phyloP scores from a whole-genome alignment of 2,329 filamentous ascomycete genomes.

The Zymoseptoria brevis region DNA sequence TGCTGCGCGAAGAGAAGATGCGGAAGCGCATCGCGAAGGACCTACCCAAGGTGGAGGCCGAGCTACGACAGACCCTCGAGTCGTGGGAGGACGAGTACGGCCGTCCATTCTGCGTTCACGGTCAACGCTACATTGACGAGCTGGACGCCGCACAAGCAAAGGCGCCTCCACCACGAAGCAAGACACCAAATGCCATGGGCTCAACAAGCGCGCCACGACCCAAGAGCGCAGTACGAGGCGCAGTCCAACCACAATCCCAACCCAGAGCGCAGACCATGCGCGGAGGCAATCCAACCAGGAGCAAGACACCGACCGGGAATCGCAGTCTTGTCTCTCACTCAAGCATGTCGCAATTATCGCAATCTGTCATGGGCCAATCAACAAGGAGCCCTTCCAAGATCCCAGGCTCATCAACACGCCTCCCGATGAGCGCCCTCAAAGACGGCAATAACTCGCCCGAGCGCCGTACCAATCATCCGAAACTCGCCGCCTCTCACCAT shows the following conservation, averaged over 20 bases:
- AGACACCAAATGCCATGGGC: constrained; percentile 52
- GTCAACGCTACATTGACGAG: constrained; percentile 80
- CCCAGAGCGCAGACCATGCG: constrained; percentile 34
- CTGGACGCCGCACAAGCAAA: constrained; percentile 58
- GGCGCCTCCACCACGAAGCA: constrained; percentile 48
- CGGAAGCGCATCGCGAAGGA: constrained; percentile 95
- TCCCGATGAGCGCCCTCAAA: constrained; percentile 60
- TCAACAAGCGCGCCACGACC: constrained; percentile 21
- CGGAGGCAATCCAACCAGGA: constrained; percentile 34
- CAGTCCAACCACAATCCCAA: constrained; percentile 11
- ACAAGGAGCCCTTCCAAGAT: constrained; percentile 56
- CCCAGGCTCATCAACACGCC: constrained; percentile 47
- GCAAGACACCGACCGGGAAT: constrained; percentile 38
- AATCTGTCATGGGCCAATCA: constrained; percentile 27
- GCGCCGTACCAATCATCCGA: constrained; percentile 41
- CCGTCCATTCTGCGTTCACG: constrained; percentile 84
- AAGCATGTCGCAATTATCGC: constrained; percentile 21
- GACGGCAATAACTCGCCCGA: constrained; percentile 76
- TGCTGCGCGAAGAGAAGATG: constrained; percentile 96
- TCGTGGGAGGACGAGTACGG: constrained; percentile 91
- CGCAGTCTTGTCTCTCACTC: constrained; percentile 20
- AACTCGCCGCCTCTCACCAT: constrained; percentile 18
- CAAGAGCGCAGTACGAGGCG: constrained; percentile 22
- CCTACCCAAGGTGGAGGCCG: constrained; percentile 78
- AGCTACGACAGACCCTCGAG: constrained; percentile 75